A percentile compares a stretch with the other conserved stretches of the same genome.
Evolutionary conservation across 2,329 filamentous ascomycete genomes (phyloP).

Genomic region (Dactylella cylindrospora): DNA sequence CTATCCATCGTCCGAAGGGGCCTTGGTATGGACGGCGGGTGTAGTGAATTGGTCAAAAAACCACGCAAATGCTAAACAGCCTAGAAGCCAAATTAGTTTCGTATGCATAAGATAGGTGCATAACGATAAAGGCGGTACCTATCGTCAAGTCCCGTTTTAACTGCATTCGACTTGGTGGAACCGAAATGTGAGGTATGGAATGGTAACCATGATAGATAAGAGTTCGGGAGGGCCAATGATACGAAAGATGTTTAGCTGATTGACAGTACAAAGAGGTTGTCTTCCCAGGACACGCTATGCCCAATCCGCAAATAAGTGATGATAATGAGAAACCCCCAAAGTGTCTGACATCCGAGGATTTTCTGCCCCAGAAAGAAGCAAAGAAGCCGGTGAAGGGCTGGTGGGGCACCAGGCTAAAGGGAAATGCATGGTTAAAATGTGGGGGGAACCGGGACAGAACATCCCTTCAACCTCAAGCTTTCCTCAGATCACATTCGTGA

Average conservation of each 20-base stretch:
- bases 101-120: conserved; percentile 36
- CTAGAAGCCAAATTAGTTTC: too few relatives aligned
- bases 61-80: conserved; percentile 39
- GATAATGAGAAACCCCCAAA: conserved; percentile 45
- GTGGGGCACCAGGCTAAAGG: conserved; percentile 44
- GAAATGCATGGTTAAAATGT: conserved; percentile 30
- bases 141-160: conserved; percentile 32
- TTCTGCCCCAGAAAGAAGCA: conserved; percentile 42
- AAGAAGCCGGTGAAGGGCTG: conserved; percentile 12
- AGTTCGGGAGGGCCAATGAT: conserved; percentile 42
- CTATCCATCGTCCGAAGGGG: too few relatives aligned
- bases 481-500: conserved; percentile 21
- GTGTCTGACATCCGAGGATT: conserved; percentile 32
- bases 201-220: conserved; percentile 42
- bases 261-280: conserved; percentile 37
- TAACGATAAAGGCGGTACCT: conserved; percentile 43
- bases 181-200: conserved; percentile 40
- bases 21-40: too few relatives aligned
- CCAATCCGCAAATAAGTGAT: conserved; percentile 45
- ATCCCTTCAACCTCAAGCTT: too few relatives aligned
- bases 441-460: too few relatives aligned
- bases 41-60: too few relatives aligned
- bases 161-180: conserved; percentile 41
- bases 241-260: conserved; percentile 45
- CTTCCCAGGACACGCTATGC: conserved; percentile 42